These are phyloP conservation scores for Nemophila menziesii DNA, from an alignment of 257 asterid species.

Conservation along the genomic window DNA sequence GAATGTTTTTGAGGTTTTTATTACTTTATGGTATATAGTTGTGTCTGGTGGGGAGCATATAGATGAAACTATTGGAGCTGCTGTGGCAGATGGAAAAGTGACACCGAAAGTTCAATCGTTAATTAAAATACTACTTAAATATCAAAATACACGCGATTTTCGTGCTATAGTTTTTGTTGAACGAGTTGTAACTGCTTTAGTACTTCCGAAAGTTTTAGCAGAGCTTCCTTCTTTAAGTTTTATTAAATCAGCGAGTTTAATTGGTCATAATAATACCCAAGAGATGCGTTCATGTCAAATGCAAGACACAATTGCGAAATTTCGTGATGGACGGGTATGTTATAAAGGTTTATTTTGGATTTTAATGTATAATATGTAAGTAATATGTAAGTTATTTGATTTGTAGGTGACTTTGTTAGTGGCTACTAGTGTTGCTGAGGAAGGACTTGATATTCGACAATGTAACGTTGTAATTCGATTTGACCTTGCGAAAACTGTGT, in stretches of 20 bases:
- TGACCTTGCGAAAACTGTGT: conserved; percentile 97
- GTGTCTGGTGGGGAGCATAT: conserved; percentile 99
- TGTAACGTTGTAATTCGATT: conserved; percentile 98
- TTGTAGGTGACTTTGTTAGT: conserved; percentile 85
- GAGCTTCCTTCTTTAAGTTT: conserved; percentile 92
- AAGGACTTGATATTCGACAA: conserved; percentile 98
- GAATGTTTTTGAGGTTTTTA: conserved; percentile 17
- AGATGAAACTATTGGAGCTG: conserved; percentile 94
- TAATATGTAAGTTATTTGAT: conserved; percentile 16
- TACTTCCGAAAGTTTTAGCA: conserved; percentile 91
- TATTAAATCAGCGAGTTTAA: conserved; percentile 86
- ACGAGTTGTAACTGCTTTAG: conserved; percentile 95
- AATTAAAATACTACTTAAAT: conserved; percentile 79
- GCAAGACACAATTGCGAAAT: conserved; percentile 92
- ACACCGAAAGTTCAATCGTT: conserved; percentile 98
- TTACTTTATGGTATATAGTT: conserved; percentile 31
- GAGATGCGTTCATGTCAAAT: conserved; percentile 94
- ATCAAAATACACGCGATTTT: conserved; percentile 85
- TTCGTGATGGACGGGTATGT: conserved; percentile 98
- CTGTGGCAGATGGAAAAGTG: conserved; percentile 99
- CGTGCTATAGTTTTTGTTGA: conserved; percentile 96
- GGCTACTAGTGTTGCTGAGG: conserved; percentile 99
- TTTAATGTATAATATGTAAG: conserved; percentile 4
- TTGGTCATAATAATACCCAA: conserved; percentile 95
- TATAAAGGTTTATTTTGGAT: not conserved